Conservation (phyloP, 2,329 filamentous ascomycete species). For the Arthrinium puccinioides region DNA sequence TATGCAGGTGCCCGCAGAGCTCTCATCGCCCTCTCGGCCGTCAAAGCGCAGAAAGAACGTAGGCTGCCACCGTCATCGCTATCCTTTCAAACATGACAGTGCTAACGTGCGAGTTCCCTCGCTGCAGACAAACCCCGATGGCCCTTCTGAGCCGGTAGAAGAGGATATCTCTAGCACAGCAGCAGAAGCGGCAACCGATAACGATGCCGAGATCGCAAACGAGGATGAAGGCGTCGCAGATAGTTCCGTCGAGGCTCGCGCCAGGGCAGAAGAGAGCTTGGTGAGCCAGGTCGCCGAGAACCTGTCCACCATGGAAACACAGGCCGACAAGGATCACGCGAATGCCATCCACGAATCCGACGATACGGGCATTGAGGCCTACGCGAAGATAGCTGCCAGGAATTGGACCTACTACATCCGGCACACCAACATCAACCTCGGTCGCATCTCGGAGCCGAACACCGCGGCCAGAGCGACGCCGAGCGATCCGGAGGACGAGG, state of each 20-base stretch:
- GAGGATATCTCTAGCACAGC: conserved; percentile 35
- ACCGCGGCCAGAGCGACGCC: conserved; percentile 27
- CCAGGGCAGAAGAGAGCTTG: conserved; percentile 36
- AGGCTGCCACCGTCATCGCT: conserved; percentile 13
- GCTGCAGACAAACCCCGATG: conserved; percentile 16
- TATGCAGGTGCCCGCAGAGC: conserved; percentile 29
- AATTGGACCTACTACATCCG: conserved; percentile 84
- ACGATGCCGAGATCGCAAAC: conserved; percentile 19
- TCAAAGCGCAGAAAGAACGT: conserved; percentile 59
- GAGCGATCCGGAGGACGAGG: conserved; percentile 37
- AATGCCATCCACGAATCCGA: conserved; percentile 58
- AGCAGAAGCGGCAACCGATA: conserved; percentile 26
- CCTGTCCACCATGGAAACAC: conserved; percentile 38
- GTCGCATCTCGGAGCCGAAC: conserved; percentile 54
- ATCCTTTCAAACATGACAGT: too few species aligned
- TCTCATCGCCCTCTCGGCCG: conserved; percentile 54
- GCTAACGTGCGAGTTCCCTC: background rate
- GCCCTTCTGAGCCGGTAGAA: conserved; percentile 35
- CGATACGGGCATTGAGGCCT: conserved; percentile 63
- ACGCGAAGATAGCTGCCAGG: conserved; percentile 73
- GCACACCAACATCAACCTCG: conserved; percentile 68
- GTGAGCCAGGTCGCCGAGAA: conserved; percentile 49
- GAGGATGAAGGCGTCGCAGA: conserved; percentile 29
- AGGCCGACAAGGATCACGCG: conserved; percentile 55
- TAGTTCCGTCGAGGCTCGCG: background rate